Base-by-base conservation (phyloP, 192 early-diverging fungal genomes). In the Coemansia sp. region DNA sequence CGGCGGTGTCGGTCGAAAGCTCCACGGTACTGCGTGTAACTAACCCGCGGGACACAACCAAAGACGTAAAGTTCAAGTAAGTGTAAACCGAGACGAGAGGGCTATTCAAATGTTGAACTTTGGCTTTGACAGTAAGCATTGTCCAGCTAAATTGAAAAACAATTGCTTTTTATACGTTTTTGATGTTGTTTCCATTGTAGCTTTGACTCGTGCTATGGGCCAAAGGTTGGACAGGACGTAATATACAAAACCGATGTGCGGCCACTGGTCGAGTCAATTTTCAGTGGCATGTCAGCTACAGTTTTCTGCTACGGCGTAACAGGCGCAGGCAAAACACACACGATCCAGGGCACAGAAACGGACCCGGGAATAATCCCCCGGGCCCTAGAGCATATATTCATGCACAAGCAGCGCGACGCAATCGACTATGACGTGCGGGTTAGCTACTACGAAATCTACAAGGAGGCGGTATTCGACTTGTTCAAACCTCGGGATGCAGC, bases 241-340 rank as follows among this genome's bases (percentile, higher is more conserved):
- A 77, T 86, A 37, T 86, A 81, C 62, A 59, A 73, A 8, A 63
- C 69, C 41, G 80, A 86, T 46, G 85, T 86, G 18, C 64, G 70
- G 15, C 85, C 85, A 0, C 22, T 86, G 30, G 66, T 86, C 11
- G 80, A 84, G 34, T 68, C 72, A 4, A 68, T 83, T 22, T 83
- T 85, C 50, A 72, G 57, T 42, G 86, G 84, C 0, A 53, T 85
- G 49, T 78, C 86, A 17, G 82, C 85, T 0, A 88, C 86, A 0
- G 84, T 88, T 43, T 88, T 88, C 58, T 84, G 84, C 57, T 88
- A 86, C 45, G 86, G 86, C 22, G 83, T 85, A 24, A 87, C 85
- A 1, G 86, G 86, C 0, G 84, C 84, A 2, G 83, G 84, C 33
- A 88, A 88, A 39, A 88, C 87, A 12, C 69, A 84, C 53, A 86